Evolutionary conservation across 139 green algal species (phyloP).

Genomic region (Haematococcus lacustris): DNA sequence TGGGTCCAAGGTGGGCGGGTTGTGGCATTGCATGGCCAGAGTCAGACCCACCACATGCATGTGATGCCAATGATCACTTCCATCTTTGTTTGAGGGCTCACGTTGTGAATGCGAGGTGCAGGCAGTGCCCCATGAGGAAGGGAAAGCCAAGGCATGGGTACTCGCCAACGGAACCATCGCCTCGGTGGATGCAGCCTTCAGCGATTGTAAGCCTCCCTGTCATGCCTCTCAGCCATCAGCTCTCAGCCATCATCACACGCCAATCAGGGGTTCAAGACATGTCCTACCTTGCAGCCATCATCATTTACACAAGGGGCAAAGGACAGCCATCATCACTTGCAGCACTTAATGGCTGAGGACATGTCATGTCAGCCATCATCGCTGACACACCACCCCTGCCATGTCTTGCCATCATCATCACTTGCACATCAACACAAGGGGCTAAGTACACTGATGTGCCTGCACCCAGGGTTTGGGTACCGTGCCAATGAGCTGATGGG

Average conservation of each 20-base stretch:
- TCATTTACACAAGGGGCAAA: background rate
- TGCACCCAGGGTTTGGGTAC: background rate
- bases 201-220: background rate
- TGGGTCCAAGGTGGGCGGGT: background rate
- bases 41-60: too few species aligned
- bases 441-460: too few species aligned
- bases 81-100: too few species aligned
- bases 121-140: too few species aligned
- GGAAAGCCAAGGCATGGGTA: background rate
- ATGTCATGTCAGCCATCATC: background rate
- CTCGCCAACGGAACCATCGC: background rate
- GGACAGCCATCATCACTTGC: background rate
- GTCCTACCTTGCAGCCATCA: background rate
- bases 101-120: too few species aligned
- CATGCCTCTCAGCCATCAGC: too few species aligned
- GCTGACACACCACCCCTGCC: too few species aligned
- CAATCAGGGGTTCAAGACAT: background rate
- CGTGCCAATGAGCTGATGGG: background rate
- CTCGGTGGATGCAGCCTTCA: background rate
- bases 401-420: too few species aligned
- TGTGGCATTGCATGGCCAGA: too few species aligned
- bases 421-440: too few species aligned
- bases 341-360: background rate
- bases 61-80: too few species aligned
- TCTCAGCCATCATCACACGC: too few species aligned